Evolutionary conservation across 2,329 filamentous ascomycete genomes (phyloP), one percentile per base, ranked within the genome.

Genomic region (Lasiodiplodia hormozganensis): DNA sequence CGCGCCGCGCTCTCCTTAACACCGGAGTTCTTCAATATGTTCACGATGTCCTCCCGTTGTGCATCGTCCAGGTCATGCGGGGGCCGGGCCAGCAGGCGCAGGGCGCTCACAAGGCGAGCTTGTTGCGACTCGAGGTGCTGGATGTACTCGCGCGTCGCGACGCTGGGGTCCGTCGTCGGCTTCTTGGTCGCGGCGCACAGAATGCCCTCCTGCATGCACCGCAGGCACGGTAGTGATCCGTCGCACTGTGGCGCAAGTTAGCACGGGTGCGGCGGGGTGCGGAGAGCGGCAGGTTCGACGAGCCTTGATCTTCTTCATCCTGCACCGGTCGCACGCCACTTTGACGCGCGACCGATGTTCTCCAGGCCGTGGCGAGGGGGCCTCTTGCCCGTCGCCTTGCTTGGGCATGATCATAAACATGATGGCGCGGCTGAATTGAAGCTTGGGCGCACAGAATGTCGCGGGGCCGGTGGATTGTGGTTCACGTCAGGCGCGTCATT

Each of bases 361-460:
- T 31, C n/a, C n/a, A 16, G 38, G 31, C 16, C 14, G 18, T 11
- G n/a, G 56, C 31, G 25, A 8, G 16, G 53, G 56, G 18, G 16
- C 49, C n/a, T 31, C 34, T 34, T 11, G 52, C 28, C 31, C 31
- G 18, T 31, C 8, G 14, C 31, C 28, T 31, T 16, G 18, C 56
- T 43, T 58, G 31, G 56, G 56, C 31, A 38, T 58, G 11, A 58
- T 58, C 36, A 58, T 58, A 14, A 58, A 58, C 56, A 58, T 58
- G 56, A 2, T 31, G 56, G 54, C 25, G 51, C 52, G 52, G 31
- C 31, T 34, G 31, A 34, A 34, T 34, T 34, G 31, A 34, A 34
- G 31, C 31, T 34, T 34, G 8, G 31, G 31, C 8, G 31, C 31
- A 34, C 31, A 10, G 8, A 34, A 34, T 8, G 31, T 34, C 31